Evolutionary conservation across 345 rosid genomes (phyloP).

Genomic region (Crucihimalaya himalaica): DNA sequence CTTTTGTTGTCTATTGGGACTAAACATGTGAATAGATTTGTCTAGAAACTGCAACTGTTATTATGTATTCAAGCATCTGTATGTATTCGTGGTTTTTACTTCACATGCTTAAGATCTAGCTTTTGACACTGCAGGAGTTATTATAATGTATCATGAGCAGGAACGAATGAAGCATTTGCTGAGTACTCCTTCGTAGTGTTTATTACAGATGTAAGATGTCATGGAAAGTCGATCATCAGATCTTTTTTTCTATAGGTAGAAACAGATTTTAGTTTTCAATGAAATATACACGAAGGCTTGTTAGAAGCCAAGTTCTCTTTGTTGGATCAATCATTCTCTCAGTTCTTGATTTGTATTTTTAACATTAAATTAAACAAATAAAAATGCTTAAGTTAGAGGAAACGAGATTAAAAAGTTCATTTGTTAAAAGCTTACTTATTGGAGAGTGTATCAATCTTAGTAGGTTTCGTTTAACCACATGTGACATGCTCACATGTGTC

Average conservation of each 20-base stretch:
- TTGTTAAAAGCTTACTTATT: too few relatives aligned
- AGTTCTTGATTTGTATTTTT: conserved; percentile 36
- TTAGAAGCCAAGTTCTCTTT: conserved; percentile 15
- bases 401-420: too few relatives aligned
- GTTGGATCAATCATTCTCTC: conserved; percentile 10
- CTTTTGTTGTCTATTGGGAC: background rate
- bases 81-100: background rate
- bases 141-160: conserved; percentile 12
- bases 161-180: conserved; percentile 11
- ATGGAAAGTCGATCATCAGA: background rate
- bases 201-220: conserved; percentile 12
- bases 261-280: conserved; percentile 8
- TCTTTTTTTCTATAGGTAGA: conserved; percentile 19
- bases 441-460: too few relatives aligned
- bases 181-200: conserved; percentile 20
- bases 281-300: conserved; percentile 6
- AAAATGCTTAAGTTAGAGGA: too few relatives aligned
- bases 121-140: conserved; percentile 17
- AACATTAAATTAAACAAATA: too few relatives aligned
- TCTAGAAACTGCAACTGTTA: background rate
- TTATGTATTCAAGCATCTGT: too few relatives aligned
- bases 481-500: too few relatives aligned
- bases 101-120: background rate
- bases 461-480: too few relatives aligned
- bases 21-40: background rate